Conservation (phyloP, 2,329 filamentous ascomycete genomes). For the Penicillium sp. region DNA sequence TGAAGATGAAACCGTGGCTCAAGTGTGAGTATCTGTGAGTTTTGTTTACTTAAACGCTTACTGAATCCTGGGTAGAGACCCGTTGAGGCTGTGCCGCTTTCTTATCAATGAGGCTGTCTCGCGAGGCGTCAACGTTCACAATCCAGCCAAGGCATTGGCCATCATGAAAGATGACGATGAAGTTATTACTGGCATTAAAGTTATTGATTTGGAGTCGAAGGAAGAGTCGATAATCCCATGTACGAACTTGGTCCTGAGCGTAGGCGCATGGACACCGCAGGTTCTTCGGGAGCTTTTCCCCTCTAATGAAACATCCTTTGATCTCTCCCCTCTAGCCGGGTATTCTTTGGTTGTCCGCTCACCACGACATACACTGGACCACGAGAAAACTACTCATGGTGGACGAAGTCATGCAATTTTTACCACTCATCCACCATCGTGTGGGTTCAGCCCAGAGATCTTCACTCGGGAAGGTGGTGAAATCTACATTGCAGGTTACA, state of each 20-base stretch:
- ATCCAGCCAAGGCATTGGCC: conserved; percentile 60
- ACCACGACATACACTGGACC: conserved; percentile 46
- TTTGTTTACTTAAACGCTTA: background rate
- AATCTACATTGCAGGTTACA: conserved; percentile 73
- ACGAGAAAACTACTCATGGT: conserved; percentile 38
- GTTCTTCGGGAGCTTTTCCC: conserved; percentile 69
- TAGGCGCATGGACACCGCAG: conserved; percentile 69
- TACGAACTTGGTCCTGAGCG: conserved; percentile 64
- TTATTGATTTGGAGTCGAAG: conserved; percentile 44
- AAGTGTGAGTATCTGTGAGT: conserved; percentile 54
- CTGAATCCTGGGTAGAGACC: conserved; percentile 54
- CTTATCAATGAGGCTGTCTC: conserved; percentile 59
- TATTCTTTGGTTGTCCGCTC: conserved; percentile 69
- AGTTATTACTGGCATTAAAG: conserved; percentile 54
- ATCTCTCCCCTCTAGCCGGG: conserved; percentile 65
- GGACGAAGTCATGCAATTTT: conserved; percentile 68
- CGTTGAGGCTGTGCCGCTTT: conserved; percentile 64
- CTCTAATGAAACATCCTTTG: conserved; percentile 52
- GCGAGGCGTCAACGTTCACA: conserved; percentile 65
- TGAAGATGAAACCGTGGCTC: conserved; percentile 60
- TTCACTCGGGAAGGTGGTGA: conserved; percentile 67
- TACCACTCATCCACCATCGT: conserved; percentile 53
- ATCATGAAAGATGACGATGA: conserved; percentile 53
- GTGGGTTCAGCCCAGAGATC: conserved; percentile 67
- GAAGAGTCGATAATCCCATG: conserved; percentile 53